Base-by-base conservation (phyloP, 2,329 filamentous ascomycete species). In the Colletotrichum plurivorum region DNA sequence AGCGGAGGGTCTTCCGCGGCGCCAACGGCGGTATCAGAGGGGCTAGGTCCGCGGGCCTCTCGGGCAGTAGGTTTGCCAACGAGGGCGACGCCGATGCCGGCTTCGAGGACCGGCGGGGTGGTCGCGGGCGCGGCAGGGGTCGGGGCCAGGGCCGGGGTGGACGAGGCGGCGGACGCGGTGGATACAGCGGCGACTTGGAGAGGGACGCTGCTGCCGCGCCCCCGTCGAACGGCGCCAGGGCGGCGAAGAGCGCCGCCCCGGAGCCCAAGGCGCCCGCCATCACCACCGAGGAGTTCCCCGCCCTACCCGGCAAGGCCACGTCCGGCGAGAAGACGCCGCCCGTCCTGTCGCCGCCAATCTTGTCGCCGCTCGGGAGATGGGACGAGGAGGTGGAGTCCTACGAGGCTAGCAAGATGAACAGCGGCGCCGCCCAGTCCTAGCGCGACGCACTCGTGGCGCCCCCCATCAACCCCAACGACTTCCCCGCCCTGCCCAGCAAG, bases 301-400 rank as follows among this genome's bases (percentile, higher is more conserved):
- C 81, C 0, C 74, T 84, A 43, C 81, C 82, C 3, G 65, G 65
- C 15, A 55, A 51, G 16, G 9, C 51, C 15, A 36, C 45, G n/a
- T 18, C 15, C 4, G 63, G 52, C 12, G 68, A 69, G 4, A 20
- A 25, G 27, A 49, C 69, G 20, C 70, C 78, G n/a, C 76, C 78
- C 63, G 75, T 81, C 16, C 51, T 79, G 1, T 80, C 82, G 20
- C 70, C 78, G n/a, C 76, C 78, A 62, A 75, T 81, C 16, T 49
- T 79, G 2, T 80, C 82, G 6, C 78, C 82, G 8, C 78, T 78
- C 0, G 83, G 79, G 12, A 80, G 85, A 63, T 89, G 88, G 88
- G 88, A 86, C 58, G 88, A 90, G 43, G 88, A 90, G 77, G 86
- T 89, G 82, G 85, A 85, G 56, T 84, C 81, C 5, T 77, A 85